These are phyloP conservation scores for Suhomyces bokatorum DNA, from an alignment of 1,139 yeast genomes.

Conservation along the genomic window DNA sequence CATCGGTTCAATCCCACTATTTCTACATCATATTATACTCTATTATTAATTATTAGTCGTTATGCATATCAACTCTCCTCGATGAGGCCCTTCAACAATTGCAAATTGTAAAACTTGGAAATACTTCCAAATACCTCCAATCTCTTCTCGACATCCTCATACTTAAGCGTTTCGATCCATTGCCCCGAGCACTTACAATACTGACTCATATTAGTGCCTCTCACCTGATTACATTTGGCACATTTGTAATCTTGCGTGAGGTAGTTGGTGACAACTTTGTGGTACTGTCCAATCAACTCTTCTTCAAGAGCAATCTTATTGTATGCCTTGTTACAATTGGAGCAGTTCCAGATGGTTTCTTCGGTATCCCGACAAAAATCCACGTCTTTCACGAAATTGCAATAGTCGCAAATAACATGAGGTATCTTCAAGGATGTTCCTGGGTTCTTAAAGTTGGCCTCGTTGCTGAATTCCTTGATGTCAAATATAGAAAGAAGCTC, in stretches of 20 bases:
- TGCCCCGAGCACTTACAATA: slow-evolving; percentile 87
- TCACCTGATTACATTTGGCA: slow-evolving; percentile 67
- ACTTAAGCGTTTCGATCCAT: slow-evolving; percentile 65
- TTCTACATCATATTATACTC: neutral
- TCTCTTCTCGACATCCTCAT: slow-evolving; percentile 44
- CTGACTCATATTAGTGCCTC: slow-evolving; percentile 67
- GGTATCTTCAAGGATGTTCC: slow-evolving; percentile 66
- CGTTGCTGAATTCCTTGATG: slow-evolving; percentile 78
- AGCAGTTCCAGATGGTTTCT: slow-evolving; percentile 62
- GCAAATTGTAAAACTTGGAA: slow-evolving; percentile 60
- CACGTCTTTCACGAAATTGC: slow-evolving; percentile 71
- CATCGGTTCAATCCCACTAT: no score
- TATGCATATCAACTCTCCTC: slow-evolving; percentile 25
- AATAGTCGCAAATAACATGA: slow-evolving; percentile 75
- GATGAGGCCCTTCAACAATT: slow-evolving; percentile 52
- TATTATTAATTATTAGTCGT: neutral
- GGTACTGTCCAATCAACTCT: slow-evolving; percentile 64
- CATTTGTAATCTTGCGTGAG: slow-evolving; percentile 83
- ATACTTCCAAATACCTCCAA: slow-evolving; percentile 57
- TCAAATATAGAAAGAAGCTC: slow-evolving; percentile 74
- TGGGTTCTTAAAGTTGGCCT: slow-evolving; percentile 76
- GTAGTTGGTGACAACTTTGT: slow-evolving; percentile 56
- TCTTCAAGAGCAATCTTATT: slow-evolving; percentile 78
- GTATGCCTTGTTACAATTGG: slow-evolving; percentile 63
- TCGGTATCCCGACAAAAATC: slow-evolving; percentile 76